Evolutionary conservation across 2,329 filamentous ascomycete genomes (phyloP), one percentile per base, ranked within the genome.

Genomic region (Juglanconis sp.): DNA sequence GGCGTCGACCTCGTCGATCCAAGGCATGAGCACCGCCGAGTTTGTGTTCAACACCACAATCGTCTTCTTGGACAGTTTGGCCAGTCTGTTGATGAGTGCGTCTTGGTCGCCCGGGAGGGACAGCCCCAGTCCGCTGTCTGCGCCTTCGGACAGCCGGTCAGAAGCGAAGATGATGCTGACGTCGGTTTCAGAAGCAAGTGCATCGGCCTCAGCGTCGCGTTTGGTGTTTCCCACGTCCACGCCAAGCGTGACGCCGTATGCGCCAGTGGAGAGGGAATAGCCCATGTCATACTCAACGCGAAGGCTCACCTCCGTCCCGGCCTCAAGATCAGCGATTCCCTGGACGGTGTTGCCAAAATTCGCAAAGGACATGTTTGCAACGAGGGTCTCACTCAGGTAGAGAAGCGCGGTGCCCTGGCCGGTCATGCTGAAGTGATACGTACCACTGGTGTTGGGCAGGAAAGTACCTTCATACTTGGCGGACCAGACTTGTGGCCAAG

Each of bases 271-370:
- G 51, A 53, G 51, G 9, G 51, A 53, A 17, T 38, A 53, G 34
- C 51, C 51, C 51, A 53, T 53, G 9, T 9, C 11, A 53, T 65
- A 66, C n/a, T 60, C 48, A 9, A 66, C 55, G 4, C 34, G 24
- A 30, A 66, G 60, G 31, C 53, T 31, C 6, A 65, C 61, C 31
- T 64, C 38, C 3, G 55, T 17, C 31, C 49, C 56, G 38, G 60
- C 63, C 17, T 53, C 60, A 17, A 66, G 56, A 15, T 59, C 50
- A 5, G 42, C 53, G 13, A 59, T 56, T 1, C 62, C 64, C 59
- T 66, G 63, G 30, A 66, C 61, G 31, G 61, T 64, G 49, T 60
- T 65, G 13, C 59, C 63, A 17, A 66, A 65, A 44, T 66, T 66
- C 34, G 59, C 59, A 50, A 52, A 57, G 15, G 60, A 60, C 63